Percentiles rank a stretch among this genome's conserved stretches.
Evolutionary conservation across 148 eudicot species (phyloP).

Genomic region (Heliosperma pusillum): DNA sequence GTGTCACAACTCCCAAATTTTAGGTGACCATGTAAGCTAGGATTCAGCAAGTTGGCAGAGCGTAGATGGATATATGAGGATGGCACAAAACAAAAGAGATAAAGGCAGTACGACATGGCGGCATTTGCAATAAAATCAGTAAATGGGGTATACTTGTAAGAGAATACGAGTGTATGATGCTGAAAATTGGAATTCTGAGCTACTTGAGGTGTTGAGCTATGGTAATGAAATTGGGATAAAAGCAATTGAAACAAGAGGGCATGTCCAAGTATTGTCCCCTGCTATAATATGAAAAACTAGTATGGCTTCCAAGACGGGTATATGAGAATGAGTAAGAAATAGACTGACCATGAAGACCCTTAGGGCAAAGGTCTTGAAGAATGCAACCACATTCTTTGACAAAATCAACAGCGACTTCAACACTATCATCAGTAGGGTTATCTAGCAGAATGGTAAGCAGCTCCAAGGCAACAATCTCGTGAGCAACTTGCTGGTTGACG

Average conservation of each 20-base stretch:
- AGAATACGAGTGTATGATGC: not conserved
- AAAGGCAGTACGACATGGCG: not conserved
- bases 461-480: constrained; percentile 85
- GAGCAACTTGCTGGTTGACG: constrained; percentile 88
- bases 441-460: constrained; percentile 65
- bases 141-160: not conserved
- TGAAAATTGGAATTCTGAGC: not conserved
- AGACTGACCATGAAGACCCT: constrained; percentile 76
- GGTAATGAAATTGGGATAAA: not conserved
- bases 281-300: too few relatives aligned
- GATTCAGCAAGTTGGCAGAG: not conserved
- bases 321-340: too few relatives aligned
- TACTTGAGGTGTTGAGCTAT: not conserved
- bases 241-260: too few relatives aligned
- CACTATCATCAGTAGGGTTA: constrained; percentile 91
- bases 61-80: not conserved
- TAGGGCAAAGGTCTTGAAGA: constrained; percentile 80
- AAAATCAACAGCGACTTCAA: constrained; percentile 94
- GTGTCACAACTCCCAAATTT: not conserved
- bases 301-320: too few relatives aligned
- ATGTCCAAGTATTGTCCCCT: not conserved
- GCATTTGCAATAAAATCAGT: not conserved
- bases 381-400: constrained; percentile 85
- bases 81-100: not conserved
- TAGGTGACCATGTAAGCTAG: not conserved